Conservation (phyloP, 805 yeast genomes). For the Starmerella floricola region DNA sequence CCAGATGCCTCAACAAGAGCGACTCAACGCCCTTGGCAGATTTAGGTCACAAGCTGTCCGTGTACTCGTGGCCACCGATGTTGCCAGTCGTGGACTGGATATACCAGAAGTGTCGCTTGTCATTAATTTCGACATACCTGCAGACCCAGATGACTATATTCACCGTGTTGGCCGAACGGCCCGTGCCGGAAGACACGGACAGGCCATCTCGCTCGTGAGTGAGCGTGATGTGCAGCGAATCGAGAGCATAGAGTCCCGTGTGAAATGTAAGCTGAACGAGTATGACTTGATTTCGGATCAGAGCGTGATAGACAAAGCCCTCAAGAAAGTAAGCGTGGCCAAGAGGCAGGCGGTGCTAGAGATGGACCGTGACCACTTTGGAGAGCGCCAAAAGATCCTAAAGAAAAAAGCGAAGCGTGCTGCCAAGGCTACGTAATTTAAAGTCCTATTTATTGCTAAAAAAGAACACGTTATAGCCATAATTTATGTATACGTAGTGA, state of each 20-base stretch:
- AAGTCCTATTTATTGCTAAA: not conserved
- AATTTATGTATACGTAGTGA: too few relatives aligned
- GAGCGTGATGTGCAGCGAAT: constrained; percentile 76
- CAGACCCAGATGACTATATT: constrained; percentile 90
- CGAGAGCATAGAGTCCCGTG: constrained; percentile 75
- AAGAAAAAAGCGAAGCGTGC: constrained; percentile 24
- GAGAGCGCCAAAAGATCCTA: constrained; percentile 51
- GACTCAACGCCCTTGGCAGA: constrained; percentile 82
- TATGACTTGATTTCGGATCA: constrained; percentile 63
- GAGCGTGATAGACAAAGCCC: constrained; percentile 57
- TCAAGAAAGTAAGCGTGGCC: constrained; percentile 63
- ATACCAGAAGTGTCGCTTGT: constrained; percentile 88
- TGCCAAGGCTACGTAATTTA: not conserved
- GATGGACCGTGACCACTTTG: constrained; percentile 84
- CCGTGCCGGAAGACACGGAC: constrained; percentile 89
- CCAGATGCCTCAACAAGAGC: constrained; percentile 83
- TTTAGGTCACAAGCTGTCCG: constrained; percentile 92
- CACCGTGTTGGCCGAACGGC: constrained; percentile 99
- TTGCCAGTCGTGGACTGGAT: constrained; percentile 94
- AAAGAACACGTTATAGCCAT: too few relatives aligned
- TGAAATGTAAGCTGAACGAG: constrained; percentile 66
- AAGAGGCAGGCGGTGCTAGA: constrained; percentile 85
- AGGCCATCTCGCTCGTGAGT: constrained; percentile 66
- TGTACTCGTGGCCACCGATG: constrained; percentile 88
- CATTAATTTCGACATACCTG: constrained; percentile 83